Conservation (phyloP, 1,284 basidiomycete genomes). For the Ustilago trichophora region DNA sequence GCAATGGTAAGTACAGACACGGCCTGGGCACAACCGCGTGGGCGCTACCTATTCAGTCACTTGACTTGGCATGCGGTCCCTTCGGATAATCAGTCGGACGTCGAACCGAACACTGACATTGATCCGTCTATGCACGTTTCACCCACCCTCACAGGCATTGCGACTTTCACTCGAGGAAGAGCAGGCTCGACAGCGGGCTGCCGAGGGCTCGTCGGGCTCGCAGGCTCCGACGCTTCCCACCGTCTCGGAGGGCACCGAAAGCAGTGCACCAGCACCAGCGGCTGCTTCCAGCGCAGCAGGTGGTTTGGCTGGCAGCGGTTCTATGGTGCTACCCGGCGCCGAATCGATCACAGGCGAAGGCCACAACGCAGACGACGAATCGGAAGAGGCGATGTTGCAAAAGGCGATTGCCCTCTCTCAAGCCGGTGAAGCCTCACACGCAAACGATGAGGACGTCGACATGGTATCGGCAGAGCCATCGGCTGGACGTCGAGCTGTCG, state of each 20-base stretch:
- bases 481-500: constrained; percentile 33
- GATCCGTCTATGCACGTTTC: not conserved
- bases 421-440: constrained; percentile 21
- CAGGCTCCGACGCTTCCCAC: constrained; percentile 43
- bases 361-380: constrained; percentile 47
- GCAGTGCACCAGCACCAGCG: constrained; percentile 12
- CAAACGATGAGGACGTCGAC: constrained; percentile 53
- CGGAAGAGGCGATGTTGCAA: constrained; percentile 60
- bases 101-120: constrained; percentile 18
- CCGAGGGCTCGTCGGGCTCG: constrained; percentile 44
- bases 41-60: not conserved
- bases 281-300: constrained; percentile 17
- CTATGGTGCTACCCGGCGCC: constrained; percentile 56
- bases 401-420: constrained; percentile 58
- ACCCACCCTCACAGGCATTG: constrained; percentile 75
- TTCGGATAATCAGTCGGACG: not conserved
- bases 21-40: too few species aligned
- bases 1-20: constrained; percentile 78
- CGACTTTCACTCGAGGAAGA: constrained; percentile 98
- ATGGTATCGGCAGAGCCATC: constrained; percentile 49
- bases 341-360: constrained; percentile 59
- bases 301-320: constrained; percentile 52
- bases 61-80: not conserved
- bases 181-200: constrained; percentile 76
- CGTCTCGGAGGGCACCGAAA: constrained; percentile 43